phyloP scores from a whole-genome alignment of 805 yeast genomes.

The Maudiozyma saulgeensis region DNA sequence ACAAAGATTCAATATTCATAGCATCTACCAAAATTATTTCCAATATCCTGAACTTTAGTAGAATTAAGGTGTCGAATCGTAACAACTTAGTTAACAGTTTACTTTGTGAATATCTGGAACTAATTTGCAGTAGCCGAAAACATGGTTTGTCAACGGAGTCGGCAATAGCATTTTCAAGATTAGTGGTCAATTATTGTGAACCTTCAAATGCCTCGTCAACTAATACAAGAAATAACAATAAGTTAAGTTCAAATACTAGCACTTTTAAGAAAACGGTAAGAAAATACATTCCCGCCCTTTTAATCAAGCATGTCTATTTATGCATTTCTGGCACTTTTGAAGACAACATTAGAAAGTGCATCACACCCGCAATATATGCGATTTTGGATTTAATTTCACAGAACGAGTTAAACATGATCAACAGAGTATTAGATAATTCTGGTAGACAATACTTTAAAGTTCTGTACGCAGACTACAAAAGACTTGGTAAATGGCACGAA shows the following conservation, averaged over 20 bases:
- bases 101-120: slow-evolving; percentile 42
- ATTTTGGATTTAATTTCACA: slow-evolving; percentile 62
- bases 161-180: slow-evolving; percentile 45
- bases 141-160: slow-evolving; percentile 25
- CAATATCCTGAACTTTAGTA: slow-evolving; percentile 52
- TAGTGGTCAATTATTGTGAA: slow-evolving; percentile 63
- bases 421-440: slow-evolving; percentile 55
- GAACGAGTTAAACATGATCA: slow-evolving; percentile 53
- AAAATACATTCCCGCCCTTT: slow-evolving; percentile 48
- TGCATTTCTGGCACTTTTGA: slow-evolving; percentile 44
- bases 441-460: slow-evolving; percentile 60
- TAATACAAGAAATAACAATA: slow-evolving; percentile 24
- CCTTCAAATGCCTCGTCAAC: slow-evolving; percentile 35
- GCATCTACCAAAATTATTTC: slow-evolving; percentile 45
- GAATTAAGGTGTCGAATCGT: slow-evolving; percentile 61
- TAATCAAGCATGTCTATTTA: slow-evolving; percentile 48
- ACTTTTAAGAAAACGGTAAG: slow-evolving; percentile 52
- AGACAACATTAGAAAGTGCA: slow-evolving; percentile 35
- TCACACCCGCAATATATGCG: slow-evolving; percentile 49
- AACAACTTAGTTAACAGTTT: slow-evolving; percentile 53
- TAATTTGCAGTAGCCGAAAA: slow-evolving; percentile 28
- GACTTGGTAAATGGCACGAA: slow-evolving; percentile 75
- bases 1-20: slow-evolving; percentile 29
- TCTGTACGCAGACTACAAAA: slow-evolving; percentile 63
- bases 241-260: slow-evolving; percentile 46